Conservation (phyloP, 1,139 yeast genomes). For the Geotrichum fermentans region DNA sequence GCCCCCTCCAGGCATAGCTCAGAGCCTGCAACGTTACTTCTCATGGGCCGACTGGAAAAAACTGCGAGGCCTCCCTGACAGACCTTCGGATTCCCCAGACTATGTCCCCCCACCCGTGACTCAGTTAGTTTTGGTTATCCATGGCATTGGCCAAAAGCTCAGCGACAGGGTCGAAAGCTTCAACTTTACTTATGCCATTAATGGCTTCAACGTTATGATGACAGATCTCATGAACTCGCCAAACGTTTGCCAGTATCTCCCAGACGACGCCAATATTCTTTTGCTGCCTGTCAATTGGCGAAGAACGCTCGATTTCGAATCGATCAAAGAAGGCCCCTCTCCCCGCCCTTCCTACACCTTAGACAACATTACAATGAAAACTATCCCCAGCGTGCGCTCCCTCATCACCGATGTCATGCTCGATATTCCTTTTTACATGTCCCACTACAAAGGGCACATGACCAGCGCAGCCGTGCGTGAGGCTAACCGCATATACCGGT, state of each 20-base stretch:
- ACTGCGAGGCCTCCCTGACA: conserved; percentile 29
- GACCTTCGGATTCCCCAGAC: conserved; percentile 31
- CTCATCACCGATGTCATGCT: conserved; percentile 80
- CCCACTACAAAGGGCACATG: conserved; percentile 59
- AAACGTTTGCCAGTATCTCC: conserved; percentile 30
- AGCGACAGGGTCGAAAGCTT: conserved; percentile 76
- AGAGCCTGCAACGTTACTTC: conserved; percentile 31
- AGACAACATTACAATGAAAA: conserved; percentile 71
- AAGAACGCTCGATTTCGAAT: conserved; percentile 35
- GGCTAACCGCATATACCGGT: conserved; percentile 61
- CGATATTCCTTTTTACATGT: conserved; percentile 84
- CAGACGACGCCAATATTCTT: conserved; percentile 29
- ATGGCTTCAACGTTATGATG: conserved; percentile 50
- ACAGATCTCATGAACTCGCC: conserved; percentile 31
- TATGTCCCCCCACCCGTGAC: conserved; percentile 31
- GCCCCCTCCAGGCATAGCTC: conserved; percentile 31
- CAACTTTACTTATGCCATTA: conserved; percentile 83
- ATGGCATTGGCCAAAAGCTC: conserved; percentile 89
- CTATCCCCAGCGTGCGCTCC: conserved; percentile 70
- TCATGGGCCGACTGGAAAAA: conserved; percentile 33
- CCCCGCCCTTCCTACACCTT: conserved; percentile 50
- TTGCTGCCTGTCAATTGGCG: conserved; percentile 44
- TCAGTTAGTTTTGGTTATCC: conserved; percentile 77
- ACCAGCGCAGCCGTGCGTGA: conserved; percentile 61
- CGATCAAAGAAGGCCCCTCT: conserved; percentile 24